Base-by-base conservation (phyloP, 345 rosid genomes). In the Carallia pectinifolia region DNA sequence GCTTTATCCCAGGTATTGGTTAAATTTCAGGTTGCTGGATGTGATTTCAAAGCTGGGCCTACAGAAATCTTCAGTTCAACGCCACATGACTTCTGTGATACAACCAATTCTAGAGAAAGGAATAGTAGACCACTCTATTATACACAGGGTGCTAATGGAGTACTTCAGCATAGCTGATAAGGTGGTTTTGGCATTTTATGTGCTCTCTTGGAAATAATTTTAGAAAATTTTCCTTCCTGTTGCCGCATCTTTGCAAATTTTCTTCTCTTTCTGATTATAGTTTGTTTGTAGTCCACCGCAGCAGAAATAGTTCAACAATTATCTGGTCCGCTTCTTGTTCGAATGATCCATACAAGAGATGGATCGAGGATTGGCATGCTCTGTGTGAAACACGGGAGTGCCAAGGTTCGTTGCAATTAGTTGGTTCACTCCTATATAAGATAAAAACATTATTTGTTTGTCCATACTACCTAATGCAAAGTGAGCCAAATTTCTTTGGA, bases 21-120 rank as follows among this genome's bases (percentile, higher is more conserved):
- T 71, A 38, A 56, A 12, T 44, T 71, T 79, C 79, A 92, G 99
- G 85, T 88, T 95, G 79, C 79, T 81, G 7, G 98, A 92, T 80
- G 81, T 95, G 61, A 92, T 95, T 39, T 75, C 84, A 27, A 95
- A 86, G 82, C 85, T 89, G 54, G 82, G 83, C 71, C 84, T 92
- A 61, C 92, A 84, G 61, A 90, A 85, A 79, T 81, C 78, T 52
- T 84, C 93, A n/a, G 98, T 95, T 36, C 47, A 58, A 30, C 84
- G 97, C 33, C 96, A 88, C 83, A 89, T 90, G 94, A 80, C 80
- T 82, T 77, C 83, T 38, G 84, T 85, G 65, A 79, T 92, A 80
- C 97, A 92, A 79, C 99, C 98, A 53, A 85, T 95, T 77, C 77
- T 95, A 2, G 98, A 95, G 86, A 95, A 95, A 76, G 98, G 98